A percentile compares a stretch with the other conserved stretches of the same genome.
phyloP scores from a whole-genome alignment of 2,329 filamentous ascomycete species.

The Ciborinia camelliae region DNA sequence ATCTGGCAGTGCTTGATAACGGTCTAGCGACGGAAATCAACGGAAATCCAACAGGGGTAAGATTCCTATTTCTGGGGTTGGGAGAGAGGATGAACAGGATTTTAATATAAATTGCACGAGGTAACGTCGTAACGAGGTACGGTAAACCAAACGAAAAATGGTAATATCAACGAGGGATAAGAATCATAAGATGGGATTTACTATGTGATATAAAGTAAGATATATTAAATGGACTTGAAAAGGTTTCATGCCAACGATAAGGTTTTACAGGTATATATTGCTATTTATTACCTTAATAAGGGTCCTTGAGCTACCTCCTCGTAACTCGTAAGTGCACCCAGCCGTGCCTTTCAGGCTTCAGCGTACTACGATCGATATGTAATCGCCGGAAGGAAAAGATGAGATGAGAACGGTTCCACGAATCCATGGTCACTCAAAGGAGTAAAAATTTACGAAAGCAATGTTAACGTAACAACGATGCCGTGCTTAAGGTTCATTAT shows the following conservation, averaged over 20 bases:
- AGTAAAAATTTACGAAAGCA: slow-evolving; percentile 16
- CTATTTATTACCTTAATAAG: not conserved
- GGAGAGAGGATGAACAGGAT: not conserved
- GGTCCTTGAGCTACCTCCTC: not conserved
- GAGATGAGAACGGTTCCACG: not conserved
- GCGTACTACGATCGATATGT: too few species aligned
- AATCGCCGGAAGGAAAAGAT: slow-evolving; percentile 6
- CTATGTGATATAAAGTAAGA: too few species aligned
- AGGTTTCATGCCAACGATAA: not conserved
- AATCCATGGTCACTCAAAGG: slow-evolving; percentile 2
- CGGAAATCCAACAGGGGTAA: not conserved
- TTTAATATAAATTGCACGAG: not conserved
- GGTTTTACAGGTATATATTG: not conserved
- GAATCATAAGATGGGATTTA: not conserved
- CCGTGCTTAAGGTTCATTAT: not conserved
- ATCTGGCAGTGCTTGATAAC: not conserved
- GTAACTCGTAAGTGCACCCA: not conserved
- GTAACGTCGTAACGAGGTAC: not conserved
- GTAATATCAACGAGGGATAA: not conserved
- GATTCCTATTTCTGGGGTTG: not conserved
- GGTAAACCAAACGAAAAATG: not conserved
- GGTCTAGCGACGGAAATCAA: not conserved
- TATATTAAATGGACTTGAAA: not conserved
- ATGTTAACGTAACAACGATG: too few species aligned
- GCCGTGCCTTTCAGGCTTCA: not conserved